Base-by-base conservation (phyloP, 306 rosid species). In the Malus asiatica region DNA sequence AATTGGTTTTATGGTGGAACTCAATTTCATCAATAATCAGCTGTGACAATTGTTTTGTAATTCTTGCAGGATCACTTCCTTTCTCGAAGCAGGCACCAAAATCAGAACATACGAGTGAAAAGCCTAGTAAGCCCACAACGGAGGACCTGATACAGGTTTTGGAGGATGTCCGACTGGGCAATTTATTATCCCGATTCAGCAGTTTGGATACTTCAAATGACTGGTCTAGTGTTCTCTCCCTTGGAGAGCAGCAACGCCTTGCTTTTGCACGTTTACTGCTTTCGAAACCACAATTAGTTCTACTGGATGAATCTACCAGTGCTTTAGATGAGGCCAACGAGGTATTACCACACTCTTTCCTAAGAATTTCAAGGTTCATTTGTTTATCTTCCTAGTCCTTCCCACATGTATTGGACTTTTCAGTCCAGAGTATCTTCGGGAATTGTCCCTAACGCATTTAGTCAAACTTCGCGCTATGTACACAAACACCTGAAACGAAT, bases 161-260 rank as follows among this genome's bases (percentile, higher is more conserved):
- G 79, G 97, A 86, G 76, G 90, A 89, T 68, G 99, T 95, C 61
- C 91, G 91, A 11, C 90, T 95, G 25, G 90, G 92, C 72, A 87
- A 95, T 77, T 55, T 95, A 76, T 83, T 95, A 86, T 75, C 90
- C 79, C 92, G 99, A 59, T 85, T 95, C 70, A 73, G 84, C 25
- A 78, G 88, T 81, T 79, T 92, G 81, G 99, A 92, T 82, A 83
- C 88, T 74, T 89, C 66, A 3, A 86, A 76, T n/a, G 99, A 92
- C 82, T 95, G 99, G 99, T 88, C 99, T n/a, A 95, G 97, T 83
- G 97, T 95, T 84, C 93, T 95, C 55, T 95, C 99, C 55, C 85
- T 95, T 4, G 99, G 99, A 73, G 99, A 95, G 86, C 99, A 95
- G 79, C 99, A 95, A 67, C 99, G 99, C 80, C 90, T 95, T 53